Evolutionary conservation across 2,329 filamentous ascomycete genomes (phyloP), one percentile per base, ranked within the genome.

Genomic region (Neoascochyta sp.): DNA sequence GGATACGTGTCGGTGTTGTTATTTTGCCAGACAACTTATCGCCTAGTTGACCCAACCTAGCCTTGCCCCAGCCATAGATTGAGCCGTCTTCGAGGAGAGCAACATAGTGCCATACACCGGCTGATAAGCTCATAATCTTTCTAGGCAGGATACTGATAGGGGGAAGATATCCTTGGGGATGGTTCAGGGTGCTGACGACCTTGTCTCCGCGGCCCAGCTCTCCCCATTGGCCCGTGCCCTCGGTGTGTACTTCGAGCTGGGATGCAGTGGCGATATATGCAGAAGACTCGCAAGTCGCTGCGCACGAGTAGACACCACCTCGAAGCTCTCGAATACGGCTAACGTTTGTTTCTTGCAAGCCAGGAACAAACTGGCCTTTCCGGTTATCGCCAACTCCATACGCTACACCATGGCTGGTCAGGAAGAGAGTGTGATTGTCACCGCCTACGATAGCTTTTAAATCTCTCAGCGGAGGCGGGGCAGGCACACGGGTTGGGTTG

Each of bases 51-150:
- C 86, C 86, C 55, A 95, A 92, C 14, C 87, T 76, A 9, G 84
- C 82, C 49, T 80, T 86, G 0, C 92, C 92, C 90, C 90, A 96
- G 3, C 87, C 89, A 57, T 84, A 94, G 2, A 81, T 80, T 10
- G 83, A 73, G 0, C 89, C 90, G 54, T 83, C 82, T 23, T 74
- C 75, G 3, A 94, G 64, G 0, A 95, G 75, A 2, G 69, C 78
- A 10, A 93, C 75, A 0, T 80, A 78, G 55, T 98, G 92, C 13
- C 78, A 79, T 70, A 94, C 83, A 17, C 84, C 79, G 8, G 85
- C 83, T 2, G 81, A 69, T 15, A 95, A 55, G 35, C 82, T 75
- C 1, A 76, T 62, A 4, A 94, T 34, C 12, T 10, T 4, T 24
- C 40, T 32, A 14, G 35, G 33, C 10, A 43, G 19, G 2, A 6